Evolutionary conservation across 148 eudicot genomes (phyloP), one percentile per base, ranked within the genome.

Genomic region (Oxyria digyna): DNA sequence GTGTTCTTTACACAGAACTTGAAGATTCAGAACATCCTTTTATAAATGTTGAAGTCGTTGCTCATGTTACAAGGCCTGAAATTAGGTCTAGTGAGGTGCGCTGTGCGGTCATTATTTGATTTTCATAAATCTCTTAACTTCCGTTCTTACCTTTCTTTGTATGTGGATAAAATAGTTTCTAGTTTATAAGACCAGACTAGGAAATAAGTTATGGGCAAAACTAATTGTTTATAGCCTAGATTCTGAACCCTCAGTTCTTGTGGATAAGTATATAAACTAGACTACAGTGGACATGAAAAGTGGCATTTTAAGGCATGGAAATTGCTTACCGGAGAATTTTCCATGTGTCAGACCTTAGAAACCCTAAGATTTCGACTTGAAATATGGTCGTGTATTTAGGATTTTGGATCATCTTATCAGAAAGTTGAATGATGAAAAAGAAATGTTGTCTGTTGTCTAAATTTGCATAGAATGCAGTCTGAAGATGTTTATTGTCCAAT

Each of bases 31-130:
- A 91, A 50, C 85, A 74, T 75, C 99, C 99, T 55, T 72, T 94
- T 8, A 91, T 94, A 66, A 84, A 87, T 59, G 78, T 94, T 55
- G 97, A 94, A 85, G 99, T 94, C 43, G 87, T 91, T 32, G 99
- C 99, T 46, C 99, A 94, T 74, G 97, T 94, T 79, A 91, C 99
- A 66, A 84, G 97, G 79, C 99, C 99, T 33, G 97, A 91, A 74
- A 74, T 88, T 29, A 81, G 97, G 80, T 91, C 96, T 13, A 87
- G 93, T 74, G 99, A 95, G 93, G 98, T 94, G 85, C 69, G 76
- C 41, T 50, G 27, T 27, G 15, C 17, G 6, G 14, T 66, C 15
- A 20, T 35, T 37, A 37, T 20, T 21, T 8, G 24, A 65, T 17
- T 65, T 0, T 17, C 26, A 14, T 35, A 35, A 12, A 26, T 66